Percentiles rank a stretch among this genome's conserved stretches.
These are phyloP conservation scores for Rhizopogon vesiculosus DNA, from an alignment of 768 basidiomycete genomes.

Conservation along the genomic window DNA sequence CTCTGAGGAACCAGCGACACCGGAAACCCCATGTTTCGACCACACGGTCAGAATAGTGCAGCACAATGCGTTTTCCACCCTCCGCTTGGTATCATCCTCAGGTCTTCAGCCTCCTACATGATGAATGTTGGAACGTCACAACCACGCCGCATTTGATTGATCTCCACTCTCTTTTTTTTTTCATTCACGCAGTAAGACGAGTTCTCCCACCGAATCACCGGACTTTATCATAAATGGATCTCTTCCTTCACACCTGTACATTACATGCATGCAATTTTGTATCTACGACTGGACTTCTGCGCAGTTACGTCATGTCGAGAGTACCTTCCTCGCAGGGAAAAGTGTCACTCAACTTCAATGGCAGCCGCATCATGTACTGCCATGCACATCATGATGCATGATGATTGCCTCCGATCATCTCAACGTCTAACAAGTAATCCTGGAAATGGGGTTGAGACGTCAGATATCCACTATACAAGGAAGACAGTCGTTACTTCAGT, in stretches of 20 bases:
- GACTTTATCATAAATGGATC: not conserved
- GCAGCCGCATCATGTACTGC: too few species aligned
- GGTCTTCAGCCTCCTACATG: not conserved
- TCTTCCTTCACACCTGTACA: not conserved
- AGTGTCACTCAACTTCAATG: too few species aligned
- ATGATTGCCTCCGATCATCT: too few species aligned
- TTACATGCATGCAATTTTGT: not conserved
- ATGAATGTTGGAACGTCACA: not conserved
- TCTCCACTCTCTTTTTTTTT: not conserved
- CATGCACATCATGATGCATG: too few species aligned
- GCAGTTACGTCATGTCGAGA: too few species aligned
- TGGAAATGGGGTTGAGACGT: too few species aligned
- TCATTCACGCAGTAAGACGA: not conserved
- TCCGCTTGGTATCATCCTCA: conserved; percentile 1
- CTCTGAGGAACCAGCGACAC: conserved; percentile 2
- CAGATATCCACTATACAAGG: too few species aligned
- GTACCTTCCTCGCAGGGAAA: too few species aligned
- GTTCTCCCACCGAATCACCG: not conserved
- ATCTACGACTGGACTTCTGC: too few species aligned
- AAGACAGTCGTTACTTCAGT: too few species aligned
- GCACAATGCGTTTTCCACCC: not conserved
- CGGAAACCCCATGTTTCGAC: not conserved
- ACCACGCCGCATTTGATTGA: not conserved
- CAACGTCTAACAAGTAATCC: too few species aligned
- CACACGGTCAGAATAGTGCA: not conserved